Evolutionary conservation across 129 eudicot species (phyloP), one percentile per base, ranked within the genome.

Genomic region (sunflower (Helianthus annuus)): DNA sequence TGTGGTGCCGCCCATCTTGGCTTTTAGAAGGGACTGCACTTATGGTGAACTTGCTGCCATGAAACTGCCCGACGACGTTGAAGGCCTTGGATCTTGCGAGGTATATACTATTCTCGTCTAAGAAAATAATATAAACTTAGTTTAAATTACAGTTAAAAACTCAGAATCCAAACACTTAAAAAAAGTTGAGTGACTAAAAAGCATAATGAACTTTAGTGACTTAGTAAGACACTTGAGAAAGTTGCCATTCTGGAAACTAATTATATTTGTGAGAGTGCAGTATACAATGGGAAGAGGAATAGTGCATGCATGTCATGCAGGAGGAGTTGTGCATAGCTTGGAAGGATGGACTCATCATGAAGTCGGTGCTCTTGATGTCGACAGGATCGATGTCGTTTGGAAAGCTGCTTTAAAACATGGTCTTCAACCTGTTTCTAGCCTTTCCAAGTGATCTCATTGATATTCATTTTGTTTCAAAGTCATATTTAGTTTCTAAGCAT

Each of bases 281-380:
- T 93, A 93, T 63, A 89, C 98, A 2, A 87, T 93, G 98, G 98
- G 81, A 19, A 82, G 98, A 85, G 96, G 98, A 67, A 84, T 93
- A 49, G 98, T 93, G 1, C 98, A 93, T 74, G 98, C 98, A 27
- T 93, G 98, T 74, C 98, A 93, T 76, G 97, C 98, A 0, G 98
- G 98, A 10, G 98, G 98, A 14, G 95, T 88, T 15, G 92, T 93
- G 15, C 98, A 93, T 82, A 73, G 81, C 46, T 74, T 93, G 67
- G 98, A 93, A 90, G 97, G 97, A 0, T 93, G 98, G 98, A 80
- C 75, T 36, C 98, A 93, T 77, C 97, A 93, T 76, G 98, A 93
- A 80, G 98, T 89, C 42, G 98, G 98, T 55, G 98, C 98, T n/a
- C 85, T 93, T 46, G 95, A 93, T 69, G 97, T 93, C 7, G 91